Evolutionary conservation across 2,329 filamentous ascomycete species (phyloP).

Genomic region (Colletotrichum sp.): DNA sequence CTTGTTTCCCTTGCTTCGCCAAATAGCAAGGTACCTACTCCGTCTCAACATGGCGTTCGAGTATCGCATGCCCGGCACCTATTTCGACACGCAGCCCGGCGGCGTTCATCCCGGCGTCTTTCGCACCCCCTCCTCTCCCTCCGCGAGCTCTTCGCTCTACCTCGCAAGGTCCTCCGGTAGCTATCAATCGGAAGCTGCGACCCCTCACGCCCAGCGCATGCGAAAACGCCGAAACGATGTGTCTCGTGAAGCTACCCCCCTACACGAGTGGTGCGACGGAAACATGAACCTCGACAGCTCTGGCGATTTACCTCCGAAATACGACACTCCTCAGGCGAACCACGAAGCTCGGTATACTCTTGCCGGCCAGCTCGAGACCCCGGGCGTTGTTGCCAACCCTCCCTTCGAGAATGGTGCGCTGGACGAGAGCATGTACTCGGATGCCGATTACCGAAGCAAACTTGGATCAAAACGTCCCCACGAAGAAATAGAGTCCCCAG

Average conservation of each 20-base stretch:
- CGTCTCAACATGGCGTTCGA: conserved; percentile 32
- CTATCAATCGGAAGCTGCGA: conserved; percentile 39
- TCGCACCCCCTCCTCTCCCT: conserved; percentile 45
- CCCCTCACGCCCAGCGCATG: conserved; percentile 41
- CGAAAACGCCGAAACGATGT: conserved; percentile 45
- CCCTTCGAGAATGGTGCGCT: conserved; percentile 38
- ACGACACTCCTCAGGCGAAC: neutral
- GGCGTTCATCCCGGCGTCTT: conserved; percentile 50
- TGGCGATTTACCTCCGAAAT: conserved; percentile 21
- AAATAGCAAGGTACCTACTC: neutral
- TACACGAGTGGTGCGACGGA: conserved; percentile 33
- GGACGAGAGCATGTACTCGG: conserved; percentile 62
- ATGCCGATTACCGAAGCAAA: conserved; percentile 58
- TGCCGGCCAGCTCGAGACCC: conserved; percentile 59
- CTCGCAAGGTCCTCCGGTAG: conserved; percentile 43
- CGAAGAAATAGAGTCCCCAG: conserved; percentile 40
- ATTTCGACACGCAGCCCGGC: conserved; percentile 35
- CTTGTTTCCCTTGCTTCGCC: neutral
- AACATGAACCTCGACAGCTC: conserved; percentile 32
- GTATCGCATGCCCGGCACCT: conserved; percentile 37
- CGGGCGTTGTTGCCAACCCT: conserved; percentile 34
- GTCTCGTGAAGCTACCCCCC: conserved; percentile 35
- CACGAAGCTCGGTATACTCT: conserved; percentile 48
- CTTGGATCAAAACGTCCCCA: conserved; percentile 52
- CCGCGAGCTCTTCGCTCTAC: conserved; percentile 25